Percentiles rank a stretch among this genome's conserved stretches.
These are phyloP conservation scores for Nemania sp. DNA, from an alignment of 2,329 filamentous ascomycete genomes.

Conservation along the genomic window DNA sequence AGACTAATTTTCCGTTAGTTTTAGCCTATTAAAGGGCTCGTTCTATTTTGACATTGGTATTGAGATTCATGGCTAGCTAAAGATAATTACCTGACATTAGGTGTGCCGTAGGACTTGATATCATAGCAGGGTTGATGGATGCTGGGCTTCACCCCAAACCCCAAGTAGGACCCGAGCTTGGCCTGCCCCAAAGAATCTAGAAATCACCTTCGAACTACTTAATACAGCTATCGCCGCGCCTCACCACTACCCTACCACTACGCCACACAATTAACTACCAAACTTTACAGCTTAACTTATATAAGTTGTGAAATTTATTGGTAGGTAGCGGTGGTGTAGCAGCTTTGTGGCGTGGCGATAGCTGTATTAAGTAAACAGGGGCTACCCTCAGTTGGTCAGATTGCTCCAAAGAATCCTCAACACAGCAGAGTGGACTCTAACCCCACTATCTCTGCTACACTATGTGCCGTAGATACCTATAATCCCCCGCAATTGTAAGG, in stretches of 20 bases:
- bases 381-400: too few species aligned
- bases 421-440: not conserved
- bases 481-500: constrained; percentile 5
- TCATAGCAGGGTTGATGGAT: not conserved
- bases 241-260: too few species aligned
- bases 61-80: not conserved
- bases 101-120: not conserved
- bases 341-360: too few species aligned
- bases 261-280: too few species aligned
- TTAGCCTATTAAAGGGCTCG: not conserved
- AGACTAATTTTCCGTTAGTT: not conserved
- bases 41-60: not conserved
- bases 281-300: too few species aligned
- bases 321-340: too few species aligned
- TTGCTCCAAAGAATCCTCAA: not conserved
- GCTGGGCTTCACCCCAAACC: not conserved
- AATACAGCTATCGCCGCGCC: too few species aligned
- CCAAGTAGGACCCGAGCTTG: not conserved
- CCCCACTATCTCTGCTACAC: not conserved
- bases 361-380: too few species aligned
- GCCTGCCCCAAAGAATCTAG: not conserved
- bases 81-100: not conserved
- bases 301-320: too few species aligned
- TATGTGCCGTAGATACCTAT: not conserved
- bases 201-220: too few species aligned